phyloP scores from a whole-genome alignment of 2,329 filamentous ascomycete genomes.

The Exophiala viscosa region DNA sequence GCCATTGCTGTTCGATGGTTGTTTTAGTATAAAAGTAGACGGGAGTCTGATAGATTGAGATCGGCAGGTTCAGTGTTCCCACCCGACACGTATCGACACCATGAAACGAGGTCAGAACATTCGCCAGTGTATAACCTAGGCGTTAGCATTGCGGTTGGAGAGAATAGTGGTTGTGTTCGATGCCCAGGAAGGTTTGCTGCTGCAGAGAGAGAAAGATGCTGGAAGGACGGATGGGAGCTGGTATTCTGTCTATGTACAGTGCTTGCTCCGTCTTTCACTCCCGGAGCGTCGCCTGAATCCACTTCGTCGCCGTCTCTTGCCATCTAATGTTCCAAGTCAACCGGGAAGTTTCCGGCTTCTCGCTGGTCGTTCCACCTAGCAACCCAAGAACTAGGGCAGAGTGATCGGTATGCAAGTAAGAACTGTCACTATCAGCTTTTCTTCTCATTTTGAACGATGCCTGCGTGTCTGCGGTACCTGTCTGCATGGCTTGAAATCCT shows the following conservation, averaged over 20 bases:
- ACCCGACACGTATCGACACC: too few species aligned
- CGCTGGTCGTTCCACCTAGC: slow-evolving; percentile 96
- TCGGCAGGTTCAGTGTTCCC: too few species aligned
- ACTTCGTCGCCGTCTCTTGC: neutral
- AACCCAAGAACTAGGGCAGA: slow-evolving; percentile 94
- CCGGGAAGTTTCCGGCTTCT: slow-evolving; percentile 57
- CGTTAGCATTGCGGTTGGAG: too few species aligned
- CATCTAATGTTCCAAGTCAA: slow-evolving; percentile 28
- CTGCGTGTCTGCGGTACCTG: slow-evolving; percentile 60
- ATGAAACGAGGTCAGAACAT: too few species aligned
- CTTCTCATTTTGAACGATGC: neutral
- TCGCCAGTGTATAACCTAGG: too few species aligned
- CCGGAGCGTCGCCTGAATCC: neutral
- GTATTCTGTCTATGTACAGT: slow-evolving; percentile 22
- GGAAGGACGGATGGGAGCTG: slow-evolving; percentile 5
- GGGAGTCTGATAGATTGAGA: too few species aligned
- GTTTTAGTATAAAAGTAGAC: too few species aligned
- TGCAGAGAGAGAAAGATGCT: neutral
- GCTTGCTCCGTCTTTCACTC: slow-evolving; percentile 5
- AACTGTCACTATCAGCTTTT: slow-evolving; percentile 58
- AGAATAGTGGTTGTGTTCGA: too few species aligned
- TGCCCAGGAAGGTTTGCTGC: too few species aligned
- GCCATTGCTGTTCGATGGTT: too few species aligned
- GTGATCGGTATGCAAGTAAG: slow-evolving; percentile 90
- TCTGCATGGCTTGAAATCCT: slow-evolving; percentile 94